Base-by-base conservation (phyloP, 2,329 filamentous ascomycete genomes). In the Trichoderma semiorbis region DNA sequence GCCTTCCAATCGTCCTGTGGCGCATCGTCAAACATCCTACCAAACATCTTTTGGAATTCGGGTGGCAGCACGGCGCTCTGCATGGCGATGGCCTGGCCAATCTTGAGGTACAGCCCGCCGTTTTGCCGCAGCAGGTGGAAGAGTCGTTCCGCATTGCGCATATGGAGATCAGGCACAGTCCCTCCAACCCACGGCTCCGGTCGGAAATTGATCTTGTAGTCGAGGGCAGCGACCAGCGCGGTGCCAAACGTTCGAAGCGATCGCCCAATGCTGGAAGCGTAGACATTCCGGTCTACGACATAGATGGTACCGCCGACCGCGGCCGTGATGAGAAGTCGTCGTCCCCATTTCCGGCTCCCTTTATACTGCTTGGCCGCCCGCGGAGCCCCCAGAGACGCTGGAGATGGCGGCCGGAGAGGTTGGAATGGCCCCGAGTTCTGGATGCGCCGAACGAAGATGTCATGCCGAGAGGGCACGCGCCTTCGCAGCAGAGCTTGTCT, bases 71-170 rank as follows among this genome's bases (percentile, higher is more conserved):
- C 91, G 0, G 95, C 95, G 75, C 93, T 95, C 85, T 99, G 96
- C 96, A 98, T 98, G 16, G 95, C 96, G 75, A 99, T 95, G 5
- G 96, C 96, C 85, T 99, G 96, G 0, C 96, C 96, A 72, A 99
- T 98, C 86, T 99, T 99, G 79, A 98, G 86, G 79, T 98, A 99
- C 21, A 99, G 83, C 0, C 96, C 96, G 73, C 96, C 95, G 86
- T 99, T 99, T 70, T 89, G 85, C 30, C 93, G 88, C 75, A 98
- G 86, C 74, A 99, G 84, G 34, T 95, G 87, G 73, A 93, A 97
- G 47, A 98, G 84, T 30, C 93, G 87, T 83, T 94, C 90, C 0
- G 96, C 96, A 78, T 92, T 97, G 73, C 96, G 91, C 47, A 87
- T 84, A 82, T 99, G 96, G 65, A 98, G 83, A 72, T 94, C 93